phyloP scores from a whole-genome alignment of 2,329 filamentous ascomycete genomes.

The Tympanopsis confertula region DNA sequence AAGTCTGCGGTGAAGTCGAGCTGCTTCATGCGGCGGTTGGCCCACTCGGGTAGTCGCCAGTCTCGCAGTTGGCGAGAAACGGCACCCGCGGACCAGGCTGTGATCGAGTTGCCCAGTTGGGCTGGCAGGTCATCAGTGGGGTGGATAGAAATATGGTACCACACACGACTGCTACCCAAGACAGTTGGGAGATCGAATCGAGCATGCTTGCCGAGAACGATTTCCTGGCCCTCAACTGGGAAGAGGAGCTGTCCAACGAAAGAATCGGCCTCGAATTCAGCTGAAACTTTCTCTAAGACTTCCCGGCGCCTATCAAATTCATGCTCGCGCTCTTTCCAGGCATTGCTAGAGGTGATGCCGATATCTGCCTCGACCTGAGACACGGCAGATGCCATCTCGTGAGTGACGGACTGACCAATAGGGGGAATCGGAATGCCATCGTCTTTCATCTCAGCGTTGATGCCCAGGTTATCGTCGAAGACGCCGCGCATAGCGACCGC shows the following conservation, averaged over 20 bases:
- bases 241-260: conserved; percentile 76
- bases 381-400: conserved; percentile 78
- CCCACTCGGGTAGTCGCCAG: conserved; percentile 93
- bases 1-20: conserved; percentile 96
- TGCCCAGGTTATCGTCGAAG: conserved; percentile 84
- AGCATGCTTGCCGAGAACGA: conserved; percentile 65
- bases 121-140: conserved; percentile 78
- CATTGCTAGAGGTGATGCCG: conserved; percentile 53
- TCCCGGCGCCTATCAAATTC: conserved; percentile 72
- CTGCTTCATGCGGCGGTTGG: conserved; percentile 79
- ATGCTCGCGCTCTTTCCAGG: conserved; percentile 56
- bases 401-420: conserved; percentile 70
- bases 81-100: conserved; percentile 83
- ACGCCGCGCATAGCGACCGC: conserved; percentile 80
- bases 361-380: conserved; percentile 67
- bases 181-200: conserved; percentile 68
- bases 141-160: conserved; percentile 88
- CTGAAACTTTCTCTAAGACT: conserved; percentile 74
- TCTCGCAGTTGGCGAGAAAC: conserved; percentile 89
- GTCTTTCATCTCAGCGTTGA: conserved; percentile 94
- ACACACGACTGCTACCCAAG: conserved; percentile 75
- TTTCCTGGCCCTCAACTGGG: conserved; percentile 66
- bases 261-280: conserved; percentile 69
- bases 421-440: conserved; percentile 72
- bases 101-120: conserved; percentile 61